Evolutionary conservation across 495 filamentous ascomycete genomes (phyloP).

Genomic region (Xylaria cubensis): DNA sequence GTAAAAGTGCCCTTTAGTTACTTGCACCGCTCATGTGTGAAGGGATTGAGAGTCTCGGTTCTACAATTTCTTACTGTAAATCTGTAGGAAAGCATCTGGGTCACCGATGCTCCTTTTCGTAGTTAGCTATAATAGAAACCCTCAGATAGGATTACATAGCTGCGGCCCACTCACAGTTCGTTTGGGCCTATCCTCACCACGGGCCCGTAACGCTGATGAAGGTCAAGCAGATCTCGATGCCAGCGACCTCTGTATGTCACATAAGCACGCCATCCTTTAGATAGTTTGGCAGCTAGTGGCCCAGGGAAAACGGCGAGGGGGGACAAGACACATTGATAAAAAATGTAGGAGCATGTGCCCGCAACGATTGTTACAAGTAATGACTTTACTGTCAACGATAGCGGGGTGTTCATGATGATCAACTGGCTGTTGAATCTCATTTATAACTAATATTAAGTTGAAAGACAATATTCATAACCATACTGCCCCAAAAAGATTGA

Average conservation of each 20-base stretch:
- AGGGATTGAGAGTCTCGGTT: background rate
- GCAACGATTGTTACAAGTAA: slow-evolving; percentile 16
- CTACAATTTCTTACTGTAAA: slow-evolving; percentile 7
- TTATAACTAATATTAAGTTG: background rate
- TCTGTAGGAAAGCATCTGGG: slow-evolving; percentile 14
- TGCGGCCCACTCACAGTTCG: slow-evolving; percentile 13
- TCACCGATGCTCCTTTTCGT: slow-evolving; percentile 16
- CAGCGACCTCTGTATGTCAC: slow-evolving; percentile 17
- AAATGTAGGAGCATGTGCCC: background rate
- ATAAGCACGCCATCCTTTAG: slow-evolving; percentile 22
- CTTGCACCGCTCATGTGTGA: background rate
- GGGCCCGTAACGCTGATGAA: slow-evolving; percentile 17
- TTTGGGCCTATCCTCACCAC: slow-evolving; percentile 24
- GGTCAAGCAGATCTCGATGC: slow-evolving; percentile 1
- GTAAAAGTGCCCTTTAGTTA: background rate
- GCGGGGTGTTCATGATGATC: background rate
- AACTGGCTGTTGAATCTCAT: background rate
- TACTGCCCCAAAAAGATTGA: background rate
- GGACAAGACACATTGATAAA: slow-evolving; percentile 21
- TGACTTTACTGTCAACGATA: background rate
- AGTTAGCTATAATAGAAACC: background rate
- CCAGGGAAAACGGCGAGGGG: slow-evolving; percentile 20
- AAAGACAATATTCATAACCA: background rate
- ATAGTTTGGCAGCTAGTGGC: slow-evolving; percentile 16
- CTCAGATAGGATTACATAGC: background rate